These are phyloP conservation scores for Anthostomella pinea DNA, from an alignment of 2,329 filamentous ascomycete genomes.

Conservation along the genomic window DNA sequence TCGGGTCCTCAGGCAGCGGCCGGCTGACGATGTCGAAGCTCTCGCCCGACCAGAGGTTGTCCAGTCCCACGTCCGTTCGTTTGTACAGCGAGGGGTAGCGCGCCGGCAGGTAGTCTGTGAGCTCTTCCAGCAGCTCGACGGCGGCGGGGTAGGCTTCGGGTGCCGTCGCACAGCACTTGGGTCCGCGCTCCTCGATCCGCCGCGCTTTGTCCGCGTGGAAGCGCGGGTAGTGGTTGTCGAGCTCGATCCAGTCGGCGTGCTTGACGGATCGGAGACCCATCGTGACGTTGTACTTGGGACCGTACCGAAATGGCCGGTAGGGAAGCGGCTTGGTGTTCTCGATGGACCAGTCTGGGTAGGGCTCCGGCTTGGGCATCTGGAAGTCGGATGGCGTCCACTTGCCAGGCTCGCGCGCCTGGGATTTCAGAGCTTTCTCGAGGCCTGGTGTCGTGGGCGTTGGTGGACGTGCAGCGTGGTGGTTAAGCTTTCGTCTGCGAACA, in stretches of 20 bases:
- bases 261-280: constrained; percentile 72
- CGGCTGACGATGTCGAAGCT: constrained; percentile 63
- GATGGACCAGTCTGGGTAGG: constrained; percentile 69
- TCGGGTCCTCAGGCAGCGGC: constrained; percentile 72
- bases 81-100: constrained; percentile 72
- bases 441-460: constrained; percentile 22
- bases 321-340: constrained; percentile 68
- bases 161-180: constrained; percentile 65
- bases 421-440: constrained; percentile 25
- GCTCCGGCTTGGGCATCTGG: constrained; percentile 30
- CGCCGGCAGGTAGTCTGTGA: constrained; percentile 67
- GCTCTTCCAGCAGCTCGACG: constrained; percentile 72
- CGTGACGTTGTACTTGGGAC: constrained; percentile 72
- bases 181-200: constrained; percentile 64
- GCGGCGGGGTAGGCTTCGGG: constrained; percentile 70
- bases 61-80: constrained; percentile 61
- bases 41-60: constrained; percentile 71
- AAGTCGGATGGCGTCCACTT: constrained; percentile 30
- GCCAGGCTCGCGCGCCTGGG: constrained; percentile 22
- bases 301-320: constrained; percentile 76
- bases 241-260: constrained; percentile 77
- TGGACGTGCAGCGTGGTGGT: constrained; percentile 12
- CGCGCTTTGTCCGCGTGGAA: constrained; percentile 70
- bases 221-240: constrained; percentile 74
- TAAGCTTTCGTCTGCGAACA: constrained; percentile 14